These are phyloP conservation scores for Globisporangium yorkense DNA, from an alignment of 352 stramenopile genomes.

Conservation along the genomic window DNA sequence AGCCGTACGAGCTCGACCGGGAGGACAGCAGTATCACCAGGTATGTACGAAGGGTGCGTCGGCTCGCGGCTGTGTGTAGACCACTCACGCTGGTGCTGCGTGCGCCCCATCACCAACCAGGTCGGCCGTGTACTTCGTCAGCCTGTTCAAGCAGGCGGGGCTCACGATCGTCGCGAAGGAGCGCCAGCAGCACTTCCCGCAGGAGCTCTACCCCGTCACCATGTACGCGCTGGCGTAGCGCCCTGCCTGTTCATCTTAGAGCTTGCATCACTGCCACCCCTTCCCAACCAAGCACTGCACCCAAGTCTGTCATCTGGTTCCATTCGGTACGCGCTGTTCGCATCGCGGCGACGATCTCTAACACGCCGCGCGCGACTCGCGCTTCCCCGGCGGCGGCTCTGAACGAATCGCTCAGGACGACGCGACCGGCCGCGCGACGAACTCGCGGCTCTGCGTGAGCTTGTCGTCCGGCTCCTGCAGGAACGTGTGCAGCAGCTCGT, in stretches of 20 bases:
- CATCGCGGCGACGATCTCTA: neutral
- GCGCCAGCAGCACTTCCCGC: constrained; percentile 90
- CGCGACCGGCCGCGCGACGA: constrained; percentile 39
- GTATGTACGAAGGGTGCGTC: constrained; percentile 15
- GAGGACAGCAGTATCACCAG: constrained; percentile 93
- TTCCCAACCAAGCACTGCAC: constrained; percentile 6
- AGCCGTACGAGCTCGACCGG: constrained; percentile 90
- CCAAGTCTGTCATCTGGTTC: constrained; percentile 21
- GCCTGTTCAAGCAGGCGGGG: constrained; percentile 89
- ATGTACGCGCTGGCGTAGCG: constrained; percentile 88
- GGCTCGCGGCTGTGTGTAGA: neutral
- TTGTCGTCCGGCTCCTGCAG: constrained; percentile 75
- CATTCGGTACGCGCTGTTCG: neutral
- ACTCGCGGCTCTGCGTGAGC: constrained; percentile 77
- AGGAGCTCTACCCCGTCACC: constrained; percentile 94
- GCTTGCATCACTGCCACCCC: neutral
- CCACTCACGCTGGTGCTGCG: neutral
- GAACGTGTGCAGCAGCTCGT: constrained; percentile 55
- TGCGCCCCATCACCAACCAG: constrained; percentile 10
- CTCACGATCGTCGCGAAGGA: constrained; percentile 80
- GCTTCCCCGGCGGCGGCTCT: too few species aligned
- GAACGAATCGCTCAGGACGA: neutral
- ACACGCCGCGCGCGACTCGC: too few species aligned
- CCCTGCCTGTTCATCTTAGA: too few species aligned
- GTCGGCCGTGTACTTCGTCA: constrained; percentile 86